Conservation (phyloP, 306 rosid genomes). For the cucumber (Cucumis sativus) region DNA sequence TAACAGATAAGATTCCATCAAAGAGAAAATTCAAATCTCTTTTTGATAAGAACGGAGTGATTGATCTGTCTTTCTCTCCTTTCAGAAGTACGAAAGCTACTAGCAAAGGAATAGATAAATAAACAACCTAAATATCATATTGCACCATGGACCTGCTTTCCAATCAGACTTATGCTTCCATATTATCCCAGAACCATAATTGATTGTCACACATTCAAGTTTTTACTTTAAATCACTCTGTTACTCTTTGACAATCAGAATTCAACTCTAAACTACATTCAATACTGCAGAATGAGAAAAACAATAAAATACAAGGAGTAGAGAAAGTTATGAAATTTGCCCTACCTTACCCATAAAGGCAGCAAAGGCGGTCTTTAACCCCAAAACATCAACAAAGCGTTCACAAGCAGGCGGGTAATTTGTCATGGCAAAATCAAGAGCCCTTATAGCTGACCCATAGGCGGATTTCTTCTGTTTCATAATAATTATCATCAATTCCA, state of each 20-base stretch:
- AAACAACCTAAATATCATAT: not conserved
- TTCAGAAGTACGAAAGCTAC: not conserved
- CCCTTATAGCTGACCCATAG: conserved; percentile 85
- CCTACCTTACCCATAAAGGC: conserved; percentile 99
- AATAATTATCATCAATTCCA: conserved; percentile 88
- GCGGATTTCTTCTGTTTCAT: conserved; percentile 96
- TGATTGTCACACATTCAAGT: not conserved
- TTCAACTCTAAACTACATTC: conserved; percentile 7
- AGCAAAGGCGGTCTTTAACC: conserved; percentile 89
- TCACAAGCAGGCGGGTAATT: conserved; percentile 92
- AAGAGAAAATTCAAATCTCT: not conserved
- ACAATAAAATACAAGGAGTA: not conserved
- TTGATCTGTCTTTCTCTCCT: not conserved
- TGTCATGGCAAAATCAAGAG: conserved; percentile 94
- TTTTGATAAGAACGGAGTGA: not conserved
- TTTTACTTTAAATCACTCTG: not conserved
- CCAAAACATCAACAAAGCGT: conserved; percentile 90
- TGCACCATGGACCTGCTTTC: not conserved
- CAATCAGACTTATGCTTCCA: not conserved
- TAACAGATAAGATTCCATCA: not conserved
- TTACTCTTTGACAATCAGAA: not conserved
- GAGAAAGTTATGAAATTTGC: not conserved
- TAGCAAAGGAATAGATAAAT: not conserved
- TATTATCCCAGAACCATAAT: not conserved
- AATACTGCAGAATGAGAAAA: not conserved